Evolutionary conservation across 768 basidiomycete species (phyloP), one percentile per base, ranked within the genome.

Genomic region (Rhodotorula paludigena): DNA sequence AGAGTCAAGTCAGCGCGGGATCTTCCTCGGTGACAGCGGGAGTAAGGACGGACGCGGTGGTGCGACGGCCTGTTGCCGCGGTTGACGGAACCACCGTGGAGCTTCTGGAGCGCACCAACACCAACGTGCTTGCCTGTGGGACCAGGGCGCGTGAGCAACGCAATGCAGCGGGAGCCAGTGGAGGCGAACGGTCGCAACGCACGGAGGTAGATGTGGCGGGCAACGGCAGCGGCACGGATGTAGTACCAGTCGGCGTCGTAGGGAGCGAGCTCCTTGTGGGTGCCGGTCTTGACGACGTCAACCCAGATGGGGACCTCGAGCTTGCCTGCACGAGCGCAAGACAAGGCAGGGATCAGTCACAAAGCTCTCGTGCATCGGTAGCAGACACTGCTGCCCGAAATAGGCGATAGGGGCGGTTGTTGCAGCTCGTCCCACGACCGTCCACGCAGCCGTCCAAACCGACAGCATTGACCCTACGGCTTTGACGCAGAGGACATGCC

Each of bases 171-270:
- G 12, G 55, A 25, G 25, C 32, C 35, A 39, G 32, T 11, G 48
- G 58, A 49, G 93, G 80, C n/a, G 56, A 3, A 4, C 18, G 28
- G n/a, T 23, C 18, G 28, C 12, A 20, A 62, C 60, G 39, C 41
- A 62, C 94, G 90, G 79, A 99, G 89, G 85, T 99, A 98, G 81
- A 97, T 96, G 87, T 97, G 94, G 77, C 94, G 88, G 81, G 94
- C 94, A 30, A 73, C 64, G n/a, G 64, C 52, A 8, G 64, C 72
- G 81, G 94, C 90, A 77, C 96, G 91, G 79, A 94, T 84, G 82
- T 98, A 99, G 85, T 87, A 99, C 96, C 96, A 99, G 81, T 99
- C 96, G 49, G 91, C 89, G 81, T 98, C 92, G 82, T 97, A 97
- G 61, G 96, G 96, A 60, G 93, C 94, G 68, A 96, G 90, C 82